Conservation (phyloP, 2,329 filamentous ascomycete species). For the Elsinoe arachidis region DNA sequence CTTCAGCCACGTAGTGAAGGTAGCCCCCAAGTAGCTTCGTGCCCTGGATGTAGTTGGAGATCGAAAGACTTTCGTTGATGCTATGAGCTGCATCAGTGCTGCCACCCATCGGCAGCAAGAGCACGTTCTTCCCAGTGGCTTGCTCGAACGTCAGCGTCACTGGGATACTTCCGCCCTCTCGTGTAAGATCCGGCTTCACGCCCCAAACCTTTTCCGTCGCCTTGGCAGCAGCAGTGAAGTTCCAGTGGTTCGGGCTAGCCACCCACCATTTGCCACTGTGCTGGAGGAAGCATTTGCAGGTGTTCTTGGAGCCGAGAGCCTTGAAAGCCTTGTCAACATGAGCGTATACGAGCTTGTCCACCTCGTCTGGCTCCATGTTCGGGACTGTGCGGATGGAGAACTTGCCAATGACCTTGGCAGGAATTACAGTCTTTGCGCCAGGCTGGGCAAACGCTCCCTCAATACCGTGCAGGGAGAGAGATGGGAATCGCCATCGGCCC, state of each 20-base stretch:
- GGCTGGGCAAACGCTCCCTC: conserved; percentile 91
- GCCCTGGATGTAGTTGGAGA: conserved; percentile 95
- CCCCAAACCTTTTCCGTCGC: conserved; percentile 95
- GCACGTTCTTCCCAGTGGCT: conserved; percentile 94
- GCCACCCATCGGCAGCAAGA: conserved; percentile 93
- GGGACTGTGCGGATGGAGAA: conserved; percentile 97
- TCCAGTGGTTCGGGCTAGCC: conserved; percentile 95
- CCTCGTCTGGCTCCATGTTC: conserved; percentile 88
- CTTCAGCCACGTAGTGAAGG: conserved; percentile 94
- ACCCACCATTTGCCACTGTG: conserved; percentile 99
- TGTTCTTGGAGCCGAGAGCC: conserved; percentile 88
- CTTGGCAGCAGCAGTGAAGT: conserved; percentile 89
- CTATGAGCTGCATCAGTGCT: conserved; percentile 94
- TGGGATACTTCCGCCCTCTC: conserved; percentile 94
- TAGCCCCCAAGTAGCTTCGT: conserved; percentile 94
- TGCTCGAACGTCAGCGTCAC: conserved; percentile 96
- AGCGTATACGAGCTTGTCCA: conserved; percentile 76
- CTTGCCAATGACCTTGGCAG: conserved; percentile 94
- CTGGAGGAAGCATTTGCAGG: conserved; percentile 66
- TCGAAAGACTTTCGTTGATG: conserved; percentile 97
- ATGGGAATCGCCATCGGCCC: conserved; percentile 92
- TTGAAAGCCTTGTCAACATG: conserved; percentile 78
- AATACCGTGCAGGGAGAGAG: conserved; percentile 85
- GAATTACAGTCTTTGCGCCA: conserved; percentile 96
- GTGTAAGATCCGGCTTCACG: conserved; percentile 86